A percentile compares a stretch with the other conserved stretches of the same genome.
These are phyloP conservation scores for Beta vulgaris DNA, from an alignment of 148 eudicot genomes.

Conservation along the genomic window DNA sequence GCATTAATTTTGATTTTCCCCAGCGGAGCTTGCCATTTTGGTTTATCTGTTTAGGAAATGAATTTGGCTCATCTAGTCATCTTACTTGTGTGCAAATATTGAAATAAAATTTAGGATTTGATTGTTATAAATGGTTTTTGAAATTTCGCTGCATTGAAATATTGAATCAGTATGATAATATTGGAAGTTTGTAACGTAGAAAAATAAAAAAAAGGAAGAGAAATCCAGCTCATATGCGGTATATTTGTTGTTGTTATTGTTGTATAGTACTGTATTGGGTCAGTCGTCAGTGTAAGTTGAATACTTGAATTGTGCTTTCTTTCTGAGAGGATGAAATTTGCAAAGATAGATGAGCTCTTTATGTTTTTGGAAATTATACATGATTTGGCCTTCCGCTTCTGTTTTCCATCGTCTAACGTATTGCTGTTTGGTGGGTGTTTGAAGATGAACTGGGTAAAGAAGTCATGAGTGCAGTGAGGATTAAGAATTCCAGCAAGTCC, in stretches of 20 bases:
- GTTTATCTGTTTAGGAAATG: background rate
- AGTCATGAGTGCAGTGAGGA: constrained; percentile 79
- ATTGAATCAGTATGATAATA: background rate
- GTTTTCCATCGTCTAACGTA: too few relatives aligned
- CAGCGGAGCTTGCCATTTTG: background rate
- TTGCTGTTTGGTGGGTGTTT: constrained; percentile 21
- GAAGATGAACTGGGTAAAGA: constrained; percentile 88
- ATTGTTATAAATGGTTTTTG: too few relatives aligned
- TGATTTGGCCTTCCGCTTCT: background rate
- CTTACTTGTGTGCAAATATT: too few relatives aligned
- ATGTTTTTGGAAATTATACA: background rate
- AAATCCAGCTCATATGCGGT: too few relatives aligned
- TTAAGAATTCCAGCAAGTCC: constrained; percentile 75
- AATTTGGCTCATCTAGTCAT: background rate
- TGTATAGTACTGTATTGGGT: too few relatives aligned
- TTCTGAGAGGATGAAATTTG: background rate
- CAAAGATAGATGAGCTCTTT: background rate
- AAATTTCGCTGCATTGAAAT: too few relatives aligned
- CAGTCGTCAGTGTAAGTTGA: too few relatives aligned
- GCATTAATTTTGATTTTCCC: background rate
- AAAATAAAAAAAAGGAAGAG: background rate
- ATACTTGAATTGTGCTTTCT: too few relatives aligned
- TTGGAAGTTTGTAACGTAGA: too few relatives aligned
- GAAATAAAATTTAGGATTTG: too few relatives aligned
- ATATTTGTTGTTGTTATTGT: too few relatives aligned